Percentiles rank a stretch among this genome's conserved stretches.
These are phyloP conservation scores for Zygotorulaspora danielsina DNA, from an alignment of 805 yeast genomes.

Conservation along the genomic window DNA sequence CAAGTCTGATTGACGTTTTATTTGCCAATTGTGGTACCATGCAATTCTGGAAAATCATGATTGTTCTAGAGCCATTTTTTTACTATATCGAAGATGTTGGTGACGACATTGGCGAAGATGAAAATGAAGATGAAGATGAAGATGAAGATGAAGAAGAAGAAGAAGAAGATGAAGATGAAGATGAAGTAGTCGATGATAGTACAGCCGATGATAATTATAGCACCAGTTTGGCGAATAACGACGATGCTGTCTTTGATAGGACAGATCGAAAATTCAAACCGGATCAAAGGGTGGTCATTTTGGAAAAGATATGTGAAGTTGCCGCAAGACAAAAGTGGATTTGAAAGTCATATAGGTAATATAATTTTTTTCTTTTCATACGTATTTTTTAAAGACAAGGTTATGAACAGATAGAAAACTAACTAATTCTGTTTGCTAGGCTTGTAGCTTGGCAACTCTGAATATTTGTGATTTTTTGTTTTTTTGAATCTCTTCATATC, in stretches of 20 bases:
- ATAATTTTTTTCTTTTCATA: neutral
- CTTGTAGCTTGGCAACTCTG: conserved; percentile 40
- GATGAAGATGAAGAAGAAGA: conserved; percentile 10
- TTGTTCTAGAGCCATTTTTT: conserved; percentile 37
- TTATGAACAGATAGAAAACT: too few relatives aligned
- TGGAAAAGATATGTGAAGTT: conserved; percentile 36
- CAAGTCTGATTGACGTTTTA: conserved; percentile 32
- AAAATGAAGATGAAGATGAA: too few relatives aligned
- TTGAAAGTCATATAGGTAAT: conserved; percentile 5
- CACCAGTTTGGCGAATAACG: neutral
- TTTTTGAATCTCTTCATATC: conserved; percentile 31
- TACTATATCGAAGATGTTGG: conserved; percentile 35
- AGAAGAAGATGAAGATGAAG: conserved; percentile 11
- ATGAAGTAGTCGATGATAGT: conserved; percentile 2
- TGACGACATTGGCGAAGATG: conserved; percentile 22
- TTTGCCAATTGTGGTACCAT: conserved; percentile 31
- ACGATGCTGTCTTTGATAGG: conserved; percentile 1
- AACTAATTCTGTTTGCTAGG: conserved; percentile 26
- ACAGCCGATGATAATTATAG: neutral
- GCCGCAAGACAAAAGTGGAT: conserved; percentile 39
- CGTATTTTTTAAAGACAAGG: conserved; percentile 2
- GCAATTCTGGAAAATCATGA: conserved; percentile 35
- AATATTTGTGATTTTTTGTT: conserved; percentile 38
- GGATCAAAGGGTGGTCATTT: conserved; percentile 36
- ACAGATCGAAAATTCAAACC: conserved; percentile 22